Conservation (phyloP, 495 filamentous ascomycete species). For the Penicillium fimorum region DNA sequence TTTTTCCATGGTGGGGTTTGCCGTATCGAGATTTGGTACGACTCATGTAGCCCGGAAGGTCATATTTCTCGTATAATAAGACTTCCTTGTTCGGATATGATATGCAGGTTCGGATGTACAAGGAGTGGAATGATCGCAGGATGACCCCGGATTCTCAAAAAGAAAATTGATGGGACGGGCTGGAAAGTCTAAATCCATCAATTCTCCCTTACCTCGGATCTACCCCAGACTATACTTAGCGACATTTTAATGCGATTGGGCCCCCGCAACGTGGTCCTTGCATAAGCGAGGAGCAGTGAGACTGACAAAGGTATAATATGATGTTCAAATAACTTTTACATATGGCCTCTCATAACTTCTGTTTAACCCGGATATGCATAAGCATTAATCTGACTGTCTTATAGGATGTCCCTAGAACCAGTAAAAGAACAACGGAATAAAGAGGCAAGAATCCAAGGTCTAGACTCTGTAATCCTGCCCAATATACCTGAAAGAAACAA, state of each 20-base stretch:
- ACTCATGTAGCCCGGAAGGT: not conserved
- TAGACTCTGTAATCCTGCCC: not conserved
- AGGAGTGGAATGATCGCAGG: not conserved
- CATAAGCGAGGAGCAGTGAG: constrained; percentile 8
- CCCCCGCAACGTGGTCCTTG: constrained; percentile 7
- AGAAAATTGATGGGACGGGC: not conserved
- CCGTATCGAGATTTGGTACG: not conserved
- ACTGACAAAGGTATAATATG: not conserved
- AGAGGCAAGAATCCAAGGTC: not conserved
- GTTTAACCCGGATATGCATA: not conserved
- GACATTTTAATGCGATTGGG: not conserved
- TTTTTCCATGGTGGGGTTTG: constrained; percentile 18
- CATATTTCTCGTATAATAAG: not conserved
- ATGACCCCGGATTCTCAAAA: constrained; percentile 2
- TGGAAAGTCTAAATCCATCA: not conserved
- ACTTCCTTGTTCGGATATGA: not conserved
- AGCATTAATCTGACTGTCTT: not conserved
- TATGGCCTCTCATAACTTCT: too few relatives aligned
- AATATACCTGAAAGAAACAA: not conserved
- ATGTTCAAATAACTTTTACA: not conserved
- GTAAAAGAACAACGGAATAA: not conserved
- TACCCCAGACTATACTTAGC: constrained; percentile 5
- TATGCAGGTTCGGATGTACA: not conserved
- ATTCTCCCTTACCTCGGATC: not conserved
- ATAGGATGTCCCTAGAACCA: not conserved